Base-by-base conservation (phyloP, 208 protist genomes). In the Lotmaria passim region DNA sequence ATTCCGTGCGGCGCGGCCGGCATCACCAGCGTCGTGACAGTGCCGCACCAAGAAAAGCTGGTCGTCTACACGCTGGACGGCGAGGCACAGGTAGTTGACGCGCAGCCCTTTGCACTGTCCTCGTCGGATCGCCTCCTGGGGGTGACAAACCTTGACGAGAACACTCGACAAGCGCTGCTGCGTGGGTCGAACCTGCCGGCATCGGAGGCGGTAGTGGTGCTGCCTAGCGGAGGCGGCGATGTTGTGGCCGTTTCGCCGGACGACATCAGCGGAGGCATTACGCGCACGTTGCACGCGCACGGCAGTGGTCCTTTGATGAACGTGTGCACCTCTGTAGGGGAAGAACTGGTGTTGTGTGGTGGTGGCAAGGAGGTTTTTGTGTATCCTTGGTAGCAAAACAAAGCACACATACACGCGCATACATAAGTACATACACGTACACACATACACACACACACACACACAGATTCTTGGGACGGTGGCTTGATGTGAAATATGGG, bases 41-140 rank as follows among this genome's bases (percentile, higher is more conserved):
- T 62, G 57, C 41, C 63, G 11, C 5, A 60, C 30, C 31, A 64
- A 12, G 67, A 85, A 30, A 39, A 38, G 31, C 48, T 89, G 39
- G 65, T 90, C 4, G 75, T 79, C 17, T 89, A 86, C 64, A 74
- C 76, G n/a, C 81, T 91, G 75, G 76, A 86, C 61, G 78, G 75
- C 28, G 65, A 56, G 7, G 75, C 78, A 24, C 44, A 66, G 23
- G 28, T 88, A 23, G 64, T 89, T 48, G 86, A 96, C 66, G 78
- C 76, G 30, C 71, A 88, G 63, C 91, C 91, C 11, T 96, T 94
- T 75, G 87, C 88, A 3, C 58, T 87, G n/a, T 83, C 43, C 19
- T 62, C 60, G 1, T 75, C 38, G 23, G 85, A 93, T 36, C 83
- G 91, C 24, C 48, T 89, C 8, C 58, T 89, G 33, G 71, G 72